phyloP scores from a whole-genome alignment of 164 flowering plant species.

The Paratinospora sagittata region DNA sequence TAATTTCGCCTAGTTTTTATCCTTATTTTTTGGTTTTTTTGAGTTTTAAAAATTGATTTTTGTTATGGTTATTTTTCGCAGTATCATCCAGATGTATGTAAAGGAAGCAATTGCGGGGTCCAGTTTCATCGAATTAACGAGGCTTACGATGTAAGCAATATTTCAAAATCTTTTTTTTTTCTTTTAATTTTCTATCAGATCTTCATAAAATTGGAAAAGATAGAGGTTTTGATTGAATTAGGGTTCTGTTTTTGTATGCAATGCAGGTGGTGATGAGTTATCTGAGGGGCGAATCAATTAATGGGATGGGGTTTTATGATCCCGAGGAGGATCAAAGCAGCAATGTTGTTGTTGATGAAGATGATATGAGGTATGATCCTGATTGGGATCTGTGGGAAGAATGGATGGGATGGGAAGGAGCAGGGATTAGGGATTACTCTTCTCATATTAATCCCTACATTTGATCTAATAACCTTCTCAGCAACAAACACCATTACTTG shows the following conservation, averaged over 20 bases:
- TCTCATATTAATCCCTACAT: slow-evolving; percentile 83
- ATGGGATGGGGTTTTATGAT: slow-evolving; percentile 1
- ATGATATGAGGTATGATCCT: slow-evolving; percentile 55
- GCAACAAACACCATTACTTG: too few species aligned
- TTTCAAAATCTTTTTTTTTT: too few species aligned
- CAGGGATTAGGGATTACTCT: slow-evolving; percentile 65
- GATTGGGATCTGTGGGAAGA: slow-evolving; percentile 85
- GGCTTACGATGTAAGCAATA: slow-evolving; percentile 73
- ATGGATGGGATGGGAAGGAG: slow-evolving; percentile 99
- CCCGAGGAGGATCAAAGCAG: slow-evolving; percentile 19
- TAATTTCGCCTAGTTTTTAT: not conserved
- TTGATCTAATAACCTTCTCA: slow-evolving; percentile 11
- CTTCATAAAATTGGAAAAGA: too few species aligned
- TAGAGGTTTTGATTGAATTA: not conserved
- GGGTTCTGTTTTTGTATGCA: not conserved
- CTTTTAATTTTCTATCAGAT: too few species aligned
- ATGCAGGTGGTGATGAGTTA: slow-evolving; percentile 65
- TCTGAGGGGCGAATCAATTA: slow-evolving; percentile 40
- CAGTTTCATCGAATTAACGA: slow-evolving; percentile 77
- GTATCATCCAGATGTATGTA: slow-evolving; percentile 99
- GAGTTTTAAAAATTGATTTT: not conserved
- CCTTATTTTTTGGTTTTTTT: too few species aligned
- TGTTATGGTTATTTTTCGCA: slow-evolving; percentile 32
- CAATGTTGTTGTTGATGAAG: slow-evolving; percentile 26
- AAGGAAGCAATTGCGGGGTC: slow-evolving; percentile 66